Evolutionary conservation across 139 green algal genomes (phyloP), one percentile per base, ranked within the genome.

Genomic region (Micractinium sp.): DNA sequence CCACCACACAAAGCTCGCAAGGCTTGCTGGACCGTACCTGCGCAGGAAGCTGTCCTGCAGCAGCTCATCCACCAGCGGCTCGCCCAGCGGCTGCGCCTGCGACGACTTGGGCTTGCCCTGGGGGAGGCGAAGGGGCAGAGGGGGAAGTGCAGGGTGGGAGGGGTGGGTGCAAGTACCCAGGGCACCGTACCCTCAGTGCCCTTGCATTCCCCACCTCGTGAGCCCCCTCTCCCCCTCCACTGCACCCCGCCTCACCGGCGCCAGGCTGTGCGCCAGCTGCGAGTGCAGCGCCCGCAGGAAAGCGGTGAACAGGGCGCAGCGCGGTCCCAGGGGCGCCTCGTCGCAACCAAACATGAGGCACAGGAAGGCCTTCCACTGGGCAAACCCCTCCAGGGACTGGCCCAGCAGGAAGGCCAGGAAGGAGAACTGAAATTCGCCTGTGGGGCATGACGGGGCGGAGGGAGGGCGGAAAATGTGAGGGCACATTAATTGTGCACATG

Each of bases 401-500:
- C 94, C 94, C 89, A 95, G 92, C 73, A 98, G 90, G 87, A 98
- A 98, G 0, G 94, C 91, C 35, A 97, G 92, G 87, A 98, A 98
- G 0, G 94, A 92, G 86, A 98, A 97, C 91, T 98, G 95, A 61
- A 89, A 86, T 73, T 89, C 76, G 39, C 91, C 86, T 93, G 86
- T 88, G 41, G 39, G 0, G 41, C 22, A 38, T 23, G 23, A 66
- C 1, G 47, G 35, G 81, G 36, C 33, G 22, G 22, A 4, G 22
- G 60, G 75, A 15, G 19, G 0, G 41, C 0, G 25, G 25, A 22
- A 23, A 19, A 81, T 7, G 75, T 27, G 15, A 56, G 18, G 75
- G 75, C 19, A 31, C n/a, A 9, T 81, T 56, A 5, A 56, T 56
- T 56, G 47, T 9, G 47, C 47, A 56, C 47, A 9, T 9, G 5